A percentile compares a stretch with the other conserved stretches of the same genome.
phyloP scores from a whole-genome alignment of 2,329 filamentous ascomycete genomes.

The Fusarium cicatricum region DNA sequence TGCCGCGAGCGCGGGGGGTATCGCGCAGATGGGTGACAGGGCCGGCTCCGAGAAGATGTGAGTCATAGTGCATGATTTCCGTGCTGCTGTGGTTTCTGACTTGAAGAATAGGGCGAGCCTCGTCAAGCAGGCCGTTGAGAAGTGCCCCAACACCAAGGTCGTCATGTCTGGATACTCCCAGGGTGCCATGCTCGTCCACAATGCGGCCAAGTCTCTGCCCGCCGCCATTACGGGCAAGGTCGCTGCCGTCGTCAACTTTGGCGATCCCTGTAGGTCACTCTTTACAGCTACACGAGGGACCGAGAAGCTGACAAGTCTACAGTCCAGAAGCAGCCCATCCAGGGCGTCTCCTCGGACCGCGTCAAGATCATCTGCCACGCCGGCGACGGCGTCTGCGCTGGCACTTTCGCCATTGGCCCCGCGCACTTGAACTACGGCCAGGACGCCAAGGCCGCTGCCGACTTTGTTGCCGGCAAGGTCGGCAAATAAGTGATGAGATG shows the following conservation, averaged over 20 bases:
- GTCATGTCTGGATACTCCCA: slow-evolving; percentile 59
- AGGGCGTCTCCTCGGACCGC: slow-evolving; percentile 30
- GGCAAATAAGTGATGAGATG: slow-evolving; percentile 9
- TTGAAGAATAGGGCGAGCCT: slow-evolving; percentile 26
- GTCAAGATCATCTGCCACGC: slow-evolving; percentile 45
- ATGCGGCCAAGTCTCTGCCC: slow-evolving; percentile 49
- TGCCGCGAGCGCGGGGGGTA: slow-evolving; percentile 54
- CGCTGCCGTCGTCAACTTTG: slow-evolving; percentile 44
- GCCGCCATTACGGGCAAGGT: slow-evolving; percentile 46
- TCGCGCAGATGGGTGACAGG: slow-evolving; percentile 55
- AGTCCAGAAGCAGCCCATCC: slow-evolving; percentile 36
- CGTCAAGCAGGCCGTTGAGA: slow-evolving; percentile 45
- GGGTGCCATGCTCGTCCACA: slow-evolving; percentile 52
- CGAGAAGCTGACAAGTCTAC: slow-evolving; percentile 4
- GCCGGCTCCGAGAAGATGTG: slow-evolving; percentile 55
- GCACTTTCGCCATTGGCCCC: slow-evolving; percentile 38
- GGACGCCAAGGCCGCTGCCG: slow-evolving; percentile 42
- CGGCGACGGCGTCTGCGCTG: slow-evolving; percentile 46
- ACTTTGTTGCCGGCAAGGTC: slow-evolving; percentile 39
- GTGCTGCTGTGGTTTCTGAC: background rate
- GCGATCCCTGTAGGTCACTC: slow-evolving; percentile 39
- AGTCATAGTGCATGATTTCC: slow-evolving; percentile 43
- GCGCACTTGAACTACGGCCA: slow-evolving; percentile 42
- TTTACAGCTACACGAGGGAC: slow-evolving; percentile 3
- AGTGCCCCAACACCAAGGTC: slow-evolving; percentile 56